Evolutionary conservation across 1,284 basidiomycete species (phyloP), one percentile per base, ranked within the genome.

Genomic region (Rhizoctonia solani): DNA sequence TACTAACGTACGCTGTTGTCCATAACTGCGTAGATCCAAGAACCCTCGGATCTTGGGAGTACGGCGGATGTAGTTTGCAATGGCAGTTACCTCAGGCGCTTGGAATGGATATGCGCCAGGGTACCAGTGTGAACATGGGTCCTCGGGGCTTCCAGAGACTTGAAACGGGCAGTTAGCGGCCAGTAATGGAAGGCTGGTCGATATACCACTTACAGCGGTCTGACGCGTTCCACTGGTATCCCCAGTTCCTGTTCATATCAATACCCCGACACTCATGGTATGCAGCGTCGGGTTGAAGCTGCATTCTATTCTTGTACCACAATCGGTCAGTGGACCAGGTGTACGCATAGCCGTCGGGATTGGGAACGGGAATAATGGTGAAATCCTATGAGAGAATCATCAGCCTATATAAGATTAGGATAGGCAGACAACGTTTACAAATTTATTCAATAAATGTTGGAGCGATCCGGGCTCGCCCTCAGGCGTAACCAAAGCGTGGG

Each of bases 231-330:
- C 67, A 25, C 69, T 69, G 46, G 54, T 63, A 34, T 73, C 81
- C 85, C 86, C 86, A 91, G 73, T 91, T 90, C 49, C 86, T 81
- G 76, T 93, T 93, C 81, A 93, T 85, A 76, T 95, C 93, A 49
- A 95, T 78, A 0, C 92, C 92, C 54, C 83, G 73, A 73, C 87
- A 91, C 71, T 79, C 80, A 30, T 80, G 77, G 3, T 72, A 71
- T 16, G 76, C 75, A n/a, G 50, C 52, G 25, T 55, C 56, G 4
- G 44, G 41, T 3, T 61, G 29, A 19, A 79, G 72, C 8, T 75
- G 72, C 73, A 90, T 88, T 1, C 92, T 82, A 72, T 91, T 94
- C 80, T 95, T 94, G 74, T 89, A 85, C 92, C 92, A 95, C 72
- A 90, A 83, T 0, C 92, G 83, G 68, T 90, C 86, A 23, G 74